These are phyloP conservation scores for Exophiala bonariae DNA, from an alignment of 2,329 filamentous ascomycete species.

Conservation along the genomic window DNA sequence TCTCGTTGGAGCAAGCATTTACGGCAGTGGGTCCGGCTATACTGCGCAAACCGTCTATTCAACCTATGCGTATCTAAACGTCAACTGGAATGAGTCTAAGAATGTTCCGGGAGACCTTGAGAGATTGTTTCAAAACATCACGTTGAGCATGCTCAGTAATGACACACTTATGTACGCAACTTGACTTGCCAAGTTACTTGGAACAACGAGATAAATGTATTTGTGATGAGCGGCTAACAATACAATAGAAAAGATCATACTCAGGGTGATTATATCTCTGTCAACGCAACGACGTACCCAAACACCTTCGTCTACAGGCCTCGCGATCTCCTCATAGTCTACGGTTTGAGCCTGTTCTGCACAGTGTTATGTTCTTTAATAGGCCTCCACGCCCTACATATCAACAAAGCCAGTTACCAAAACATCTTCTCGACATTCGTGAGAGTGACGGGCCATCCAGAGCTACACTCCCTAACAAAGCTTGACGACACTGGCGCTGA, in stretches of 20 bases:
- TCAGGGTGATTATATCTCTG: no score
- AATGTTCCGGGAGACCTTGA: conserved; percentile 5
- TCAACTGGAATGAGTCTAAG: conserved; percentile 6
- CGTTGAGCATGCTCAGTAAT: conserved; percentile 18
- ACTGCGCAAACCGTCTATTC: conserved; percentile 11
- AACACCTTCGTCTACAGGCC: conserved; percentile 19
- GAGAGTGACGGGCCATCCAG: conserved; percentile 16
- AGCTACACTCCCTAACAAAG: conserved; percentile 10
- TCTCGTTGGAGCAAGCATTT: conserved; percentile 9
- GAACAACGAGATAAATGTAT: no score
- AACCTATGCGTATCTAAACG: conserved; percentile 4
- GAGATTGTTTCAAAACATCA: conserved; percentile 19
- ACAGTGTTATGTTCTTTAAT: conserved; percentile 11
- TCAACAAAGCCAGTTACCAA: conserved; percentile 17
- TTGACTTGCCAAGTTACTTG: no score
- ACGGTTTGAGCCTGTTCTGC: conserved; percentile 11
- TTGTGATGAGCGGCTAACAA: no score
- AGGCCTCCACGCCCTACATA: conserved; percentile 14
- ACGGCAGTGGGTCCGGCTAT: not conserved
- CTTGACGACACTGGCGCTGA: conserved; percentile 15
- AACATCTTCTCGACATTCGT: conserved; percentile 20
- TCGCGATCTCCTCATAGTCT: conserved; percentile 11
- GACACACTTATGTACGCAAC: no score
- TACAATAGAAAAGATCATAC: no score
- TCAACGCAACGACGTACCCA: no score